Conservation (phyloP, 2,329 filamentous ascomycete species). For the Malbranchea cinnamomea region DNA sequence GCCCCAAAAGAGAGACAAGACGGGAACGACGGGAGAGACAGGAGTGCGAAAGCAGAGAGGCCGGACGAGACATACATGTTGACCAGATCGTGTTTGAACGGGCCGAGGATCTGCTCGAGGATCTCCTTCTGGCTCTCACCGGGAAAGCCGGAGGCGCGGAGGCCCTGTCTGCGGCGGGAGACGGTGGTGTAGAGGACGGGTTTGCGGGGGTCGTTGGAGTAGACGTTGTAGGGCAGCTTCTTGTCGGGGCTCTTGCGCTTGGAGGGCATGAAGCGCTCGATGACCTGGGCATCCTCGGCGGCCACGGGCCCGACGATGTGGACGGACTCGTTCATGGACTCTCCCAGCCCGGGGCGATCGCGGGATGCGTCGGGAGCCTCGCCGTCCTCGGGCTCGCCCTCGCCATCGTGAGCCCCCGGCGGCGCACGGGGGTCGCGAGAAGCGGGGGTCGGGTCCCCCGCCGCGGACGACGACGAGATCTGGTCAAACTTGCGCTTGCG, state of each 20-base stretch:
- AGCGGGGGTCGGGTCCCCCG: slow-evolving; percentile 1
- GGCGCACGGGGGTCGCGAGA: slow-evolving; percentile 4
- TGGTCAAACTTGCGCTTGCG: slow-evolving; percentile 8
- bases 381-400: slow-evolving; percentile 1
- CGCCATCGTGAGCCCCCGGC: slow-evolving; percentile 1
- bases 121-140: slow-evolving; percentile 38
- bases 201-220: slow-evolving; percentile 33
- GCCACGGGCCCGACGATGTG: slow-evolving; percentile 47
- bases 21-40: neutral
- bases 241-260: slow-evolving; percentile 24
- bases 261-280: slow-evolving; percentile 42
- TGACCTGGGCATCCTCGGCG: slow-evolving; percentile 44
- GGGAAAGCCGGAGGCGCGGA: slow-evolving; percentile 27
- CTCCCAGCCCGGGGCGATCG: slow-evolving; percentile 8
- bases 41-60: slow-evolving; percentile 10
- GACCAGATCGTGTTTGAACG: slow-evolving; percentile 37
- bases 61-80: slow-evolving; percentile 33
- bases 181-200: slow-evolving; percentile 35
- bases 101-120: slow-evolving; percentile 45
- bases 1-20: neutral
- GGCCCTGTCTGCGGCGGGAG: slow-evolving; percentile 34
- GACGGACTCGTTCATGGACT: slow-evolving; percentile 25
- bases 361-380: slow-evolving; percentile 1
- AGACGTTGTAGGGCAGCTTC: slow-evolving; percentile 34
- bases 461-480: too few species aligned